Percentiles rank a stretch among this genome's conserved stretches.
These are phyloP conservation scores for Paraphaeosphaeria minitans DNA, from an alignment of 2,329 filamentous ascomycete genomes.

Conservation along the genomic window DNA sequence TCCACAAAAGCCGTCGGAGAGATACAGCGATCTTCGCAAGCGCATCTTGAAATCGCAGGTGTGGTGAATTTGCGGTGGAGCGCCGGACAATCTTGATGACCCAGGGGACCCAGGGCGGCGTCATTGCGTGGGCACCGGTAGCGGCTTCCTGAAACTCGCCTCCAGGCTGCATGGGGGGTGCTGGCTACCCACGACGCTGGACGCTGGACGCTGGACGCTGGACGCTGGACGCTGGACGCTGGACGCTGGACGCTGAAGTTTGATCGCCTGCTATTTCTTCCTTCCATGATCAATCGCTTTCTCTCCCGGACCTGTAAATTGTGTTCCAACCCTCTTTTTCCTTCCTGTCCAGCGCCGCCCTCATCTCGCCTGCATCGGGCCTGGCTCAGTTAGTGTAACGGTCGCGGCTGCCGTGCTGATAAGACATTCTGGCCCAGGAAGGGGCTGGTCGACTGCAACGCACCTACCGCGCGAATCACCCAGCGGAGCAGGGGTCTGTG, in stretches of 20 bases:
- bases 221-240: not conserved
- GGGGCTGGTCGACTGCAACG: not conserved
- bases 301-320: not conserved
- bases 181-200: not conserved
- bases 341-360: not conserved
- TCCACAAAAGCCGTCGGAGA: conserved; percentile 6
- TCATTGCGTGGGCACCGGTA: not conserved
- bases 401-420: not conserved
- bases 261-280: not conserved
- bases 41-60: not conserved
- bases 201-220: not conserved
- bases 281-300: not conserved
- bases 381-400: not conserved
- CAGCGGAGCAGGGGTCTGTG: conserved; percentile 6
- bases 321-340: not conserved
- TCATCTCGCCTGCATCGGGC: conserved; percentile 13
- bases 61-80: not conserved
- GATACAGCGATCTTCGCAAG: conserved; percentile 2
- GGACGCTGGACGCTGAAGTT: not conserved
- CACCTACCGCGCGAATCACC: conserved; percentile 6
- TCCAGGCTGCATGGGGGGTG: not conserved
- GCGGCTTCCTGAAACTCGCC: conserved; percentile 9
- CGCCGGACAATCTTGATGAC: not conserved
- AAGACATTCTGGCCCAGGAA: conserved; percentile 1
- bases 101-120: not conserved